Percentiles rank a stretch among this genome's conserved stretches.
phyloP scores from a whole-genome alignment of 441 rosid species.

The Erodium moschatum region DNA sequence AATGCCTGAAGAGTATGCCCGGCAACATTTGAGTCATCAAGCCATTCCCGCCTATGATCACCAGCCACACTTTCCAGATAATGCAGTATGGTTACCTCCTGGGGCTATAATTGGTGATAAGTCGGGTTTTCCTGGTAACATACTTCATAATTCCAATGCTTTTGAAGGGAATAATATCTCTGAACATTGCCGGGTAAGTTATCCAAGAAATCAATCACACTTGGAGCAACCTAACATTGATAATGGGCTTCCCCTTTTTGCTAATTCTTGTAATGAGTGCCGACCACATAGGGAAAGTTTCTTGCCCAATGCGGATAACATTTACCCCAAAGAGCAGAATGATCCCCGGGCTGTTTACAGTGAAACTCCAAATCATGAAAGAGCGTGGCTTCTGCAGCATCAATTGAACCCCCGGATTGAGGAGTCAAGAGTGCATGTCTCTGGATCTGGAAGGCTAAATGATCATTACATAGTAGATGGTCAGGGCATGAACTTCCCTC shows the following conservation, averaged over 20 bases:
- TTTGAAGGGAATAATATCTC: conserved; percentile 25
- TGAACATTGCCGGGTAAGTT: conserved; percentile 50
- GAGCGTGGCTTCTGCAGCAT: conserved; percentile 68
- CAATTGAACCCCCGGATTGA: conserved; percentile 53
- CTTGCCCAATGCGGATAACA: conserved; percentile 46
- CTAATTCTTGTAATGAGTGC: conserved; percentile 48
- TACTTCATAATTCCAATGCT: conserved; percentile 48
- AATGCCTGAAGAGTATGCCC: conserved; percentile 57
- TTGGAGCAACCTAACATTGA: conserved; percentile 58
- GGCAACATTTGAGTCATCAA: conserved; percentile 49
- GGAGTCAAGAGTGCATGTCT: conserved; percentile 48
- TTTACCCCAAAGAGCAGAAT: conserved; percentile 44
- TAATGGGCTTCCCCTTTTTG: conserved; percentile 41
- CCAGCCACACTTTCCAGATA: conserved; percentile 54
- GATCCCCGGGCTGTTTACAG: conserved; percentile 36
- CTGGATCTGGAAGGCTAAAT: conserved; percentile 59
- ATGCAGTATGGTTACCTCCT: conserved; percentile 65
- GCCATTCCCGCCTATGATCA: conserved; percentile 38
- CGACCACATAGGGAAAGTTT: conserved; percentile 46
- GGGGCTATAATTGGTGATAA: conserved; percentile 55
- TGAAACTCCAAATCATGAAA: conserved; percentile 57
- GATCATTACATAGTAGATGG: conserved; percentile 57
- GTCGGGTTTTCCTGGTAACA: conserved; percentile 68
- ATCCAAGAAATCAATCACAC: conserved; percentile 53
- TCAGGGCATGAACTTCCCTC: conserved; percentile 49